Evolutionary conservation across 345 rosid genomes (phyloP).

Genomic region (Microthlaspi erraticum): DNA sequence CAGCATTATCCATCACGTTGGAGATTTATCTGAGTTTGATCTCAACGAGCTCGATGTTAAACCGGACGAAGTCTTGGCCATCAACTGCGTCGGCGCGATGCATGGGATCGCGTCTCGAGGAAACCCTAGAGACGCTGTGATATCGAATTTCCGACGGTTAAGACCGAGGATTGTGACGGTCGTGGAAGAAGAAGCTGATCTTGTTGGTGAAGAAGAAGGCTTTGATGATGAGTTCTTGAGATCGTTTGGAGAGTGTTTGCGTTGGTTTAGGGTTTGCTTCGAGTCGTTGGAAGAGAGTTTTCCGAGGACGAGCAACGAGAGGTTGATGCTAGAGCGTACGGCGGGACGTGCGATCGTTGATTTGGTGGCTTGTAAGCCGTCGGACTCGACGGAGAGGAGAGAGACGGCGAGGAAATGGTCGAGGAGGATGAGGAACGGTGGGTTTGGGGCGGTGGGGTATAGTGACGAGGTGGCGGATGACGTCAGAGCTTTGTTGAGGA

Average conservation of each 20-base stretch:
- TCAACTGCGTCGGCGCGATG: constrained; percentile 72
- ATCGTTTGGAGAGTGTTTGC: constrained; percentile 72
- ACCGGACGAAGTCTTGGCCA: constrained; percentile 79
- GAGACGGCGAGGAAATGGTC: constrained; percentile 87
- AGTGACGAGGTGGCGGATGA: constrained; percentile 96
- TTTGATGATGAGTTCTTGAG: constrained; percentile 57
- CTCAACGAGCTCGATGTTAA: constrained; percentile 55
- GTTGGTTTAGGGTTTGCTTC: constrained; percentile 94
- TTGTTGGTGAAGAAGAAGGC: constrained; percentile 60
- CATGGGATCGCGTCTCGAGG: constrained; percentile 59
- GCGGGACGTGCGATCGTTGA: constrained; percentile 83
- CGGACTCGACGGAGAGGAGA: constrained; percentile 71
- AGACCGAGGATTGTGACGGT: constrained; percentile 79
- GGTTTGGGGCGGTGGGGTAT: constrained; percentile 52
- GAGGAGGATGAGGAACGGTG: constrained; percentile 60
- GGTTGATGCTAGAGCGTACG: constrained; percentile 81
- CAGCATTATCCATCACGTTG: constrained; percentile 73
- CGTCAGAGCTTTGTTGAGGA: constrained; percentile 84
- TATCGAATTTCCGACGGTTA: constrained; percentile 63
- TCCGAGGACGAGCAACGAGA: constrained; percentile 75
- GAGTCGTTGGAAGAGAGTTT: constrained; percentile 85
- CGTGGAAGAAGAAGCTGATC: constrained; percentile 95
- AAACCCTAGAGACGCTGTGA: constrained; percentile 65
- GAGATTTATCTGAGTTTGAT: constrained; percentile 73
- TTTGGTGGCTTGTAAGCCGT: constrained; percentile 74